phyloP scores from a whole-genome alignment of 2,329 filamentous ascomycete species.

The Paecilomyces dactylethromorphus region DNA sequence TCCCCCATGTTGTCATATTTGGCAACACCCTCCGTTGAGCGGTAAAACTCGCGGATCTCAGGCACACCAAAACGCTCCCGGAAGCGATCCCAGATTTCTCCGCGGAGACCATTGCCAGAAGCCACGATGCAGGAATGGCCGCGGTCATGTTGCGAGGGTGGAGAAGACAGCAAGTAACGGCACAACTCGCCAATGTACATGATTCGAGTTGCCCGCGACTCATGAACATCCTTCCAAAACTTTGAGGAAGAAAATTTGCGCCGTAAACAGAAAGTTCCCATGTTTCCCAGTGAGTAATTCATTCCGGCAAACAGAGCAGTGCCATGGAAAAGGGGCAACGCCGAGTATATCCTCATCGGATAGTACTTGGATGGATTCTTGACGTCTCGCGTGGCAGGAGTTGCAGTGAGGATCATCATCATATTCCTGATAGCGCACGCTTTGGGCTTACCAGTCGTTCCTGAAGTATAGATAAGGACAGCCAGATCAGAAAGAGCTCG shows the following conservation, averaged over 20 bases:
- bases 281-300: slow-evolving; percentile 33
- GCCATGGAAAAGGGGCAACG: slow-evolving; percentile 44
- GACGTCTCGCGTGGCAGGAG: slow-evolving; percentile 27
- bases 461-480: slow-evolving; percentile 43
- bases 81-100: slow-evolving; percentile 45
- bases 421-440: slow-evolving; percentile 37
- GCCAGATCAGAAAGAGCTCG: slow-evolving; percentile 27
- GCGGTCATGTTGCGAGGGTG: slow-evolving; percentile 39
- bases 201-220: slow-evolving; percentile 36
- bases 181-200: slow-evolving; percentile 46
- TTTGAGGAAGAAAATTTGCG: slow-evolving; percentile 41
- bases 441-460: slow-evolving; percentile 44
- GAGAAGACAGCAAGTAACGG: slow-evolving; percentile 41
- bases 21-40: slow-evolving; percentile 41
- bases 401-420: slow-evolving; percentile 31
- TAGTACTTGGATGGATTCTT: slow-evolving; percentile 36
- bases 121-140: slow-evolving; percentile 40
- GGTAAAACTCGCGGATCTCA: slow-evolving; percentile 44
- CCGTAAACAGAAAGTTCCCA: slow-evolving; percentile 37
- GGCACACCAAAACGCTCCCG: slow-evolving; percentile 47
- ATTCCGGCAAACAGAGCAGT: slow-evolving; percentile 42
- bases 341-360: slow-evolving; percentile 41
- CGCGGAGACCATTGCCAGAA: slow-evolving; percentile 42
- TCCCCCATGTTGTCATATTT: slow-evolving; percentile 40
- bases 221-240: slow-evolving; percentile 41